Base-by-base conservation (phyloP, 1,284 basidiomycete genomes). In the Malassezia obtusa region DNA sequence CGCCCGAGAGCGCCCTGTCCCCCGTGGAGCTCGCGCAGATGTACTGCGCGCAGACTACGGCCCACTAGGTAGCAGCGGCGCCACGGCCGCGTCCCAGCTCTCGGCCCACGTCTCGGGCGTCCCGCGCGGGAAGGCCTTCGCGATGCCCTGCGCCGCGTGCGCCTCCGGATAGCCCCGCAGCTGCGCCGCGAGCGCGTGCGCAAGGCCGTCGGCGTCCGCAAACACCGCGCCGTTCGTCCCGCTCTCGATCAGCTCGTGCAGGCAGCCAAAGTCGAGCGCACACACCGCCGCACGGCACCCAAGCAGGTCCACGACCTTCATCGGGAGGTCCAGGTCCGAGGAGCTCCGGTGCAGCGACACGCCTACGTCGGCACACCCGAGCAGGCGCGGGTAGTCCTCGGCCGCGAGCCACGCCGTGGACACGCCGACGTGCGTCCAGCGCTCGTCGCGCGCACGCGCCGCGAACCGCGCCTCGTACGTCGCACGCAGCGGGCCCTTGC, bases 221-320 rank as follows among this genome's bases (percentile, higher is more conserved):
- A 98, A 96, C 1, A 87, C 76, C 9, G 84, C 78, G 0, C 91
- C 91, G 66, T 95, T 96, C 61, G 80, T 76, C 2, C 84, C 83
- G 49, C 89, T 80, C 62, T 83, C 82, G 12, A 98, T 86, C 17
- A 98, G 81, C 75, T 98, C 92, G 51, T 81, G 75, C 26, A 99
- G 78, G 72, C 91, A 94, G 33, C 79, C 77, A 71, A 95, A 99
- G 38, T 84, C 79, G 8, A 90, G 79, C 0, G 94, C 91, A 59
- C 91, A 86, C 4, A 96, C 94, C 0, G 91, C 91, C 47, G 95
- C 77, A 2, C 83, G 85, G 63, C 90, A 96, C 0, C 94, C 94
- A 75, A 98, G 94, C 94, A 98, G 96, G 74, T 99, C 94, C 2
- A 99, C 91, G 9, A 99, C 84, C 76, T 99, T 99, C 94, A 99